Evolutionary conservation across 164 flowering plant species (phyloP), one percentile per base, ranked within the genome.

Genomic region (Vitis rotundifolia): DNA sequence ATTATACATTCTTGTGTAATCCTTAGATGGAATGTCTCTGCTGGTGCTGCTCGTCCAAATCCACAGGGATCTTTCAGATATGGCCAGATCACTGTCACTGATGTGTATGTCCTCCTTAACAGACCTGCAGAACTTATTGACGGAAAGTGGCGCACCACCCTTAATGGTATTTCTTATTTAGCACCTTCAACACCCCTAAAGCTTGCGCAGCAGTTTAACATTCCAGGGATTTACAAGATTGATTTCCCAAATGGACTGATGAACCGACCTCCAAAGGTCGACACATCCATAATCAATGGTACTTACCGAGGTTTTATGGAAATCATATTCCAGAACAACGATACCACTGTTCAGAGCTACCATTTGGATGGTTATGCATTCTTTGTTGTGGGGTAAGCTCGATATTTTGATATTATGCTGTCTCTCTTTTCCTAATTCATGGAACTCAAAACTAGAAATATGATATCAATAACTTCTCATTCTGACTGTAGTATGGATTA

Each of bases 1-100:
- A 0, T 31, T 70, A 18, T 54, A 56, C 59, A 50, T 4, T 68
- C 26, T 49, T 64, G 55, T 72, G 65, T 12, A 60, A 63, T 70
- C 49, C 77, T 31, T 74, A 94, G 98, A 78, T 86, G 87, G 97
- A 94, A 94, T 79, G 85, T 90, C 72, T 82, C 98, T 70, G 97
- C 98, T 61, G 85, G 98, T 75, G 98, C 92, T 78, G 98, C 98
- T 76, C 97, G 98, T 54, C 97, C 98, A 63, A 94, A 94, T 75
- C 97, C 98, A 11, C 98, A 94, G 63, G 98, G 98, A 55, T 94
- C 98, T 68, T 94, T 94, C 79, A 89, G 71, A 70, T 94, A 94
- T 71, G 93, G 98, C 50, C 73, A 91, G 19, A 92, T 94, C 48
- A 85, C 91, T 47, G 96, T 94, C 66, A 94, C 97, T 10, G 98